These are phyloP conservation scores for Ogataea parapolymorpha DNA, from an alignment of 805 yeast genomes.

Conservation along the genomic window DNA sequence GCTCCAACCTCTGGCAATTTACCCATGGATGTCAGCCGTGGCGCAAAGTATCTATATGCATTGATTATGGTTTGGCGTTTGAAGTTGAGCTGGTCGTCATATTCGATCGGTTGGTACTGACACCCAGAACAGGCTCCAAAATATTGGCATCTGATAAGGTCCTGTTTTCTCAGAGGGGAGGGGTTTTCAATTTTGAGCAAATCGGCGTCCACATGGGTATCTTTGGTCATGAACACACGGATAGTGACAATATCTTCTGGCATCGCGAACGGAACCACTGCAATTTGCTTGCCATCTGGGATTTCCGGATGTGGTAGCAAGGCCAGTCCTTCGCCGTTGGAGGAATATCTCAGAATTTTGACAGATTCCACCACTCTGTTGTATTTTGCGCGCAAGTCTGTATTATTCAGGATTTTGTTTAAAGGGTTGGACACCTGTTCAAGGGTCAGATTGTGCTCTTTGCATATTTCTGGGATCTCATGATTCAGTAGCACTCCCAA, in stretches of 20 bases:
- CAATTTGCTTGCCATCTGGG: slow-evolving; percentile 48
- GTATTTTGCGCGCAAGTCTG: slow-evolving; percentile 42
- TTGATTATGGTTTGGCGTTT: slow-evolving; percentile 73
- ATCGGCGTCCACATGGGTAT: slow-evolving; percentile 72
- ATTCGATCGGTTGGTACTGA: slow-evolving; percentile 80
- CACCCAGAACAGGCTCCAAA: slow-evolving; percentile 95
- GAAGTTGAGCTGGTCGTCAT: slow-evolving; percentile 66
- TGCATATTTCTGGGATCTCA: slow-evolving; percentile 64
- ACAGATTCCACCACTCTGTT: slow-evolving; percentile 55
- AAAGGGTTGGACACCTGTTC: slow-evolving; percentile 64
- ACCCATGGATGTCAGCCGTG: slow-evolving; percentile 40
- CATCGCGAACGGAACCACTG: slow-evolving; percentile 78
- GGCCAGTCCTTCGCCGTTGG: slow-evolving; percentile 89
- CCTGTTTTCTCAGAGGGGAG: slow-evolving; percentile 48
- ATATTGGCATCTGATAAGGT: slow-evolving; percentile 69
- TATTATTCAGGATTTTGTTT: slow-evolving; percentile 58
- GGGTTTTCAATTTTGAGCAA: slow-evolving; percentile 42
- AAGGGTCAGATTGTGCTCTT: slow-evolving; percentile 38
- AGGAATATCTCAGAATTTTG: slow-evolving; percentile 53
- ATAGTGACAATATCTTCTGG: slow-evolving; percentile 80
- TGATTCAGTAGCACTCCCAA: slow-evolving; percentile 65
- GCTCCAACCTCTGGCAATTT: slow-evolving; percentile 57
- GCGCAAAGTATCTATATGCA: slow-evolving; percentile 79
- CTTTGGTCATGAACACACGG: slow-evolving; percentile 75
- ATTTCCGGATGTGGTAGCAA: slow-evolving; percentile 59